Evolutionary conservation across 2,329 filamentous ascomycete genomes (phyloP), one percentile per base, ranked within the genome.

Genomic region (Xylariales sp.): DNA sequence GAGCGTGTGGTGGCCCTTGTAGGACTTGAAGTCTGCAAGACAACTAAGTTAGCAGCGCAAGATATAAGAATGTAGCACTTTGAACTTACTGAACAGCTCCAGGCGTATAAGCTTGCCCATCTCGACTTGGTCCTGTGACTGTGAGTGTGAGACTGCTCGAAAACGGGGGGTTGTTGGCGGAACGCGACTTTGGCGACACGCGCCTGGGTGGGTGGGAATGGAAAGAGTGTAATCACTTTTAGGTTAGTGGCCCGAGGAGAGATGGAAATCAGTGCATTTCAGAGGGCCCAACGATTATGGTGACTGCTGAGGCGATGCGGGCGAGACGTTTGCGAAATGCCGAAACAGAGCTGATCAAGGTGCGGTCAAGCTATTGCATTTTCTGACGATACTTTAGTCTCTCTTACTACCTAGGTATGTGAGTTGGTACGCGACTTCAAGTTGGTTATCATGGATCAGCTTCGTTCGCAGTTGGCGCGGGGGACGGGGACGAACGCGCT

Each of bases 81-180:
- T n/a, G n/a, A n/a, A 71, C 82, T 51, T 73, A 93, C 88, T 96
- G 71, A 86, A 95, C 48, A 98, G 76, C 74, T 97, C 91, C 39
- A 98, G 81, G 48, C 89, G 84, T 58, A 95, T 87, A 58, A 98
- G 84, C 69, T 97, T 97, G 52, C 91, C 91, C 93, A 98, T 97
- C 49, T 63, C 82, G 69, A 63, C 52, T 46, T 43, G 34, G 45
- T 16, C 9, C 15, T 7, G 31, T 8, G 31, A 10, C 12, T 16
- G 7, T 11, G 9, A 24, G 8, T 34, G 29, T 16, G 7, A 7
- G 9, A 24, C 15, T 34, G 29, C 12, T 31, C 38, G 32, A 16
- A 36, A 32, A 25, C 20, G 36, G 29, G 38, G 27, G 19, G 31
- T 35, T 38, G 46, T 37, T 40, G 34, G 29, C 38, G 40, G 31